Evolutionary conservation across 2,329 filamentous ascomycete species (phyloP).

Genomic region (Fusarium sp.): DNA sequence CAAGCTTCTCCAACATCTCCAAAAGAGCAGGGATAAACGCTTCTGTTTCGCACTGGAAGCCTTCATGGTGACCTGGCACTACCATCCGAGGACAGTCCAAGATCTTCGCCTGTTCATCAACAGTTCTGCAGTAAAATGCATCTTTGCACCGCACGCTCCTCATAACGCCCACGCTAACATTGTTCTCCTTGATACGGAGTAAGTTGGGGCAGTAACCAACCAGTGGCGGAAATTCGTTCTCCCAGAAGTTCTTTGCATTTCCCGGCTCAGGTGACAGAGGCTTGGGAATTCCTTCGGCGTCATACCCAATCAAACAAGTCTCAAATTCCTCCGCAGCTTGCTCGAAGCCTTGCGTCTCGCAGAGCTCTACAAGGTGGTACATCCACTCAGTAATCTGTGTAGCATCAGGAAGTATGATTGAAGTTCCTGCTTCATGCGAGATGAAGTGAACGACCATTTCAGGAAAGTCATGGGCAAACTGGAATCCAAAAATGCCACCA

Average conservation of each 20-base stretch:
- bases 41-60: conserved; percentile 7
- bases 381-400: conserved; percentile 15
- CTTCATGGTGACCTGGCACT: conserved; percentile 14
- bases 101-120: conserved; percentile 4
- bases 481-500: conserved; percentile 5
- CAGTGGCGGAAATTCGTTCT: background rate
- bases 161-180: conserved; percentile 11
- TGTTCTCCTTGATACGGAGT: background rate
- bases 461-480: conserved; percentile 25
- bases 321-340: background rate
- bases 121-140: background rate
- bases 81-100: conserved; percentile 6
- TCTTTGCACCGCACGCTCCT: conserved; percentile 6
- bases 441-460: conserved; percentile 10
- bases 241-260: conserved; percentile 15
- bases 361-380: background rate
- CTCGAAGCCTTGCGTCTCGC: background rate
- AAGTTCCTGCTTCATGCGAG: conserved; percentile 1
- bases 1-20: background rate
- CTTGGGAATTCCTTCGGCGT: conserved; percentile 1
- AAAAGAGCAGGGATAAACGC: conserved; percentile 5
- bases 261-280: background rate
- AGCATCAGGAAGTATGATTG: background rate
- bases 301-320: background rate
- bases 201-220: conserved; percentile 11